Evolutionary conservation across 768 basidiomycete species (phyloP).

Genomic region (Crepidotus variabilis): DNA sequence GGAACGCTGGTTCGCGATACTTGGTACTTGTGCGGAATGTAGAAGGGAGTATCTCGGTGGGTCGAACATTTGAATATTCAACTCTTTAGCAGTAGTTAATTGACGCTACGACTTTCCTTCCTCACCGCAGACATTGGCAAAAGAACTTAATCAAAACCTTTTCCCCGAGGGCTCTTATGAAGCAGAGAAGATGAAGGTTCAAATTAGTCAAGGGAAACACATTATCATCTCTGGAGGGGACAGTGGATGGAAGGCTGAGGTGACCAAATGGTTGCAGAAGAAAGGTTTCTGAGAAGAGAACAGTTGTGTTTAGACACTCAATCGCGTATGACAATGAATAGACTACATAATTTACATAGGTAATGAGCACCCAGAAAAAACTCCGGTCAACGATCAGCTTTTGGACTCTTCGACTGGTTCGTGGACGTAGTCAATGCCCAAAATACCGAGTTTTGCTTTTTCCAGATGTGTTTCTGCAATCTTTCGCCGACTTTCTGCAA

Average conservation of each 20-base stretch:
- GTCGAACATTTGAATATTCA: conserved; percentile 8
- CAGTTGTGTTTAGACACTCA: neutral
- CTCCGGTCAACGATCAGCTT: neutral
- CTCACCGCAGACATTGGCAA: conserved; percentile 47
- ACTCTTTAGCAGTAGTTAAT: too few species aligned
- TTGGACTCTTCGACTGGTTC: conserved; percentile 10
- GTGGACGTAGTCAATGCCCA: conserved; percentile 49
- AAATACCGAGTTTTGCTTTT: conserved; percentile 54
- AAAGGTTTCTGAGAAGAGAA: conserved; percentile 54
- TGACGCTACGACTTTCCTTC: neutral
- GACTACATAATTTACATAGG: neutral
- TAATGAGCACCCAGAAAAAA: neutral
- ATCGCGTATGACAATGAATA: neutral
- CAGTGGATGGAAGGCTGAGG: conserved; percentile 47
- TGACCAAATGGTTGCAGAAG: conserved; percentile 57
- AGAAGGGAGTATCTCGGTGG: conserved; percentile 57
- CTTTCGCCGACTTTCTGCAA: conserved; percentile 54
- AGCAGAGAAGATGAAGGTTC: conserved; percentile 45
- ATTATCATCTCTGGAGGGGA: conserved; percentile 58
- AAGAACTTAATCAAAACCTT: conserved; percentile 49
- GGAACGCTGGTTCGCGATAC: conserved; percentile 59
- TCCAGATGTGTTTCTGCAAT: conserved; percentile 58
- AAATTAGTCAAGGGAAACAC: conserved; percentile 45
- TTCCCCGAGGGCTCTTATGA: conserved; percentile 45
- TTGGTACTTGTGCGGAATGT: conserved; percentile 63